A percentile compares a stretch with the other conserved stretches of the same genome.
Conservation (phyloP, 139 green algal species). For the Pleodorina starrii region DNA sequence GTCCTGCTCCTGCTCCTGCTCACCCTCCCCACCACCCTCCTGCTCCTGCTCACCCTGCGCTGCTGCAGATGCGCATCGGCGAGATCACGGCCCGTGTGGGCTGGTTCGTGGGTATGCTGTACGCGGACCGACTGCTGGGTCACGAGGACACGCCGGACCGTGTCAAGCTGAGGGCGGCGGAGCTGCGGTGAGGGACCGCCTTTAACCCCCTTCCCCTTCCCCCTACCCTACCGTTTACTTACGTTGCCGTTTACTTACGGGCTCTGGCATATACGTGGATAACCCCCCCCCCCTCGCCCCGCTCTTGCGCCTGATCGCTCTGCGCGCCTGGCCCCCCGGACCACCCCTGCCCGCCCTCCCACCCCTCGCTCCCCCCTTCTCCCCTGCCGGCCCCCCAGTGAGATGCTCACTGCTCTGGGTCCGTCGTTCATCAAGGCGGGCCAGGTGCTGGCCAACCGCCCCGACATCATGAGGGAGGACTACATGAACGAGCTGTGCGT, state of each 20-base stretch:
- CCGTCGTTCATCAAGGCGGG: slow-evolving; percentile 99
- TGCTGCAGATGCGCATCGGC: slow-evolving; percentile 56
- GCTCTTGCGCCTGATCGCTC: no score
- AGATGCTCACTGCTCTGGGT: slow-evolving; percentile 90
- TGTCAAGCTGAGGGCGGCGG: slow-evolving; percentile 79
- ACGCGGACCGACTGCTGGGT: slow-evolving; percentile 62
- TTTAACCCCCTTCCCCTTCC: no score
- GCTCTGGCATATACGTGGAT: no score
- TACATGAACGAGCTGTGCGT: slow-evolving; percentile 99
- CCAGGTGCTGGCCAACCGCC: slow-evolving; percentile 97
- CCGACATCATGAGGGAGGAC: slow-evolving; percentile 97
- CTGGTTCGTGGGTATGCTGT: slow-evolving; percentile 67
- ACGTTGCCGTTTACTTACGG: no score
- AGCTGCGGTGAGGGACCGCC: slow-evolving; percentile 83
- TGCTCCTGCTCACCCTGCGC: no score
- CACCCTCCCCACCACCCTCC: no score
- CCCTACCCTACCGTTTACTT: no score
- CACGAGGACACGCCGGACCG: slow-evolving; percentile 61
- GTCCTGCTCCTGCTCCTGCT: no score
- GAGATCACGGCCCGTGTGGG: slow-evolving; percentile 69
- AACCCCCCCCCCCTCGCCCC: no score
- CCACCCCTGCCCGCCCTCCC: no score
- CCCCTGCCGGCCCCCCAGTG: slow-evolving; percentile 48
- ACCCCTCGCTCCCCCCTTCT: no score
- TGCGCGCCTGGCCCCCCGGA: no score